phyloP scores from a whole-genome alignment of 2,329 filamentous ascomycete species.

The Phoma sp. region DNA sequence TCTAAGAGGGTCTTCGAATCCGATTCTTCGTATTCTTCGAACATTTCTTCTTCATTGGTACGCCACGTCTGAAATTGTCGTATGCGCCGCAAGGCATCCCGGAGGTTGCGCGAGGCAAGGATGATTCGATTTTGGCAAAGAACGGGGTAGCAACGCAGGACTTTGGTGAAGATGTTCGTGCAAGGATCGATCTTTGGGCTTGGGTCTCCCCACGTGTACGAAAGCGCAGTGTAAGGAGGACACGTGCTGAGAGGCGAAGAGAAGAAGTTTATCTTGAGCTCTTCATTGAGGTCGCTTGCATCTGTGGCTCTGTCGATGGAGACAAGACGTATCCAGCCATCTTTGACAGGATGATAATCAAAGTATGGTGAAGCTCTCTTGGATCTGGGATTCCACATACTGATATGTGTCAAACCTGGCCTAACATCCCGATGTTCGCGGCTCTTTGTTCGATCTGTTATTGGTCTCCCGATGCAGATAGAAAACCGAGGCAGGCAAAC shows the following conservation, averaged over 20 bases:
- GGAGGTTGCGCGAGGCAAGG: neutral
- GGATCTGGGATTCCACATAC: neutral
- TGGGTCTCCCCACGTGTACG: conserved; percentile 10
- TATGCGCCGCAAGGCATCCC: neutral
- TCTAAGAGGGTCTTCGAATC: neutral
- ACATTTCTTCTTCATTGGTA: neutral
- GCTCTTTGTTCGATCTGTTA: no score
- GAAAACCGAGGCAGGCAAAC: no score
- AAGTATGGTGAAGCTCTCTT: neutral
- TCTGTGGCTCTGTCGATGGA: neutral
- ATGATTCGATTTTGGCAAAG: neutral
- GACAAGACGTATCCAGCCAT: neutral
- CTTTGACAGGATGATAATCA: neutral
- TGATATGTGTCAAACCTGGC: neutral
- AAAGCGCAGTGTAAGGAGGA: conserved; percentile 15
- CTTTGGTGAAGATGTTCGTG: neutral
- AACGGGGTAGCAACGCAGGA: neutral
- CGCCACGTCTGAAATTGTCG: neutral
- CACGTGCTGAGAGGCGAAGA: neutral
- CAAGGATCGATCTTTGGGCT: neutral
- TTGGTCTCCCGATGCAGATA: no score
- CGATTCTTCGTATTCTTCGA: neutral
- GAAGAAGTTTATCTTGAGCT: neutral
- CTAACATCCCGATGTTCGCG: no score
- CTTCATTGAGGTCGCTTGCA: neutral